Evolutionary conservation across 148 eudicot genomes (phyloP).

Genomic region (Arctostaphylos glauca): DNA sequence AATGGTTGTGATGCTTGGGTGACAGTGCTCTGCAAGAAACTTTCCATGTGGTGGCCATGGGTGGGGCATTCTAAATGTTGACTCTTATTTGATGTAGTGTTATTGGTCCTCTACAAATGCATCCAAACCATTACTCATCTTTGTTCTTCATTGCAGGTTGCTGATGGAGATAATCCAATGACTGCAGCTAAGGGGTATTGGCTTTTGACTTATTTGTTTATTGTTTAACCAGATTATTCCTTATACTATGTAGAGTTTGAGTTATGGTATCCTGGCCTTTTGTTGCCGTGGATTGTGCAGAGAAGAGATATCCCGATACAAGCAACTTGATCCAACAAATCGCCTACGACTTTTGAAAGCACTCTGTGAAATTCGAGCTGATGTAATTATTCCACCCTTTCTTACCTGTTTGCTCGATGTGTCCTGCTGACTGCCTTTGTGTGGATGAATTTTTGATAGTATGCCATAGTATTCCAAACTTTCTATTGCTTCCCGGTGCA

Average conservation of each 20-base stretch:
- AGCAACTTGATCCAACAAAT: conserved; percentile 67
- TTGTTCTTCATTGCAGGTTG: conserved; percentile 55
- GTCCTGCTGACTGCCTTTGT: neutral
- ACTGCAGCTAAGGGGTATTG: conserved; percentile 70
- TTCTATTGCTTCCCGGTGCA: neutral
- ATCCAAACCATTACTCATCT: conserved; percentile 3
- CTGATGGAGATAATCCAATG: conserved; percentile 77
- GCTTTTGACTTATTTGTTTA: neutral
- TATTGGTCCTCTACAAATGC: neutral
- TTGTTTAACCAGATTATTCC: neutral
- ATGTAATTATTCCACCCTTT: conserved; percentile 35
- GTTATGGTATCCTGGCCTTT: neutral
- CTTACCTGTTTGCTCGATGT: conserved; percentile 5
- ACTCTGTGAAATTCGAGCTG: conserved; percentile 81
- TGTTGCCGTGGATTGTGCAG: conserved; percentile 39
- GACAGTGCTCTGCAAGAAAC: conserved; percentile 66
- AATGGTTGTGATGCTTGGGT: conserved; percentile 67
- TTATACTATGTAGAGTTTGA: neutral
- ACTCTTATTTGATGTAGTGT: neutral
- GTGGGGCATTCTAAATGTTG: conserved; percentile 40
- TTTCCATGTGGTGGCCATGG: conserved; percentile 88
- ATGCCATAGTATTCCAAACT: neutral
- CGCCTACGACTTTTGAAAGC: conserved; percentile 80
- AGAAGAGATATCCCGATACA: conserved; percentile 70
- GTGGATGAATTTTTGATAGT: neutral